Conservation (phyloP, 176 grass and related monocot genomes). For the Oryza nivara region DNA sequence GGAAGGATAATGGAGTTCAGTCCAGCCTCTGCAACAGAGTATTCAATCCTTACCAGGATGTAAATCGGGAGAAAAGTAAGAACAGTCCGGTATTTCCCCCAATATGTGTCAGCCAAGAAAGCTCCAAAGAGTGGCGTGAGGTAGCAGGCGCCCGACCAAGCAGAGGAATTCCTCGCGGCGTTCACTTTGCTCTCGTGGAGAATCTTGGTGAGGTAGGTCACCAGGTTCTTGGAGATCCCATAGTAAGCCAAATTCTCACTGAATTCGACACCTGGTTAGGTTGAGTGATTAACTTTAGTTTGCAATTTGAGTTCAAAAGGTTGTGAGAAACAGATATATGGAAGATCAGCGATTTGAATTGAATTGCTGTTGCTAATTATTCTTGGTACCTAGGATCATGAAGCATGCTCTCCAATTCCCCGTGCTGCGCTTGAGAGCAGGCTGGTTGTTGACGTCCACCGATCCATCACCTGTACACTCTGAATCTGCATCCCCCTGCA, state of each 20-base stretch:
- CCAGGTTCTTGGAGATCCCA: not conserved
- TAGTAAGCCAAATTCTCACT: not conserved
- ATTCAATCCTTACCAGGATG: not conserved
- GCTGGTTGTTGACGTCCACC: constrained; percentile 28
- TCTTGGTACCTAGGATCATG: not conserved
- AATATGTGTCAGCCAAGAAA: not conserved
- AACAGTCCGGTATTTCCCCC: not conserved
- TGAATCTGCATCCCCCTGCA: constrained; percentile 1
- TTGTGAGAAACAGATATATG: no score
- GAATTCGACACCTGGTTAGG: not conserved
- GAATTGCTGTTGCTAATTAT: not conserved
- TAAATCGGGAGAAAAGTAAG: not conserved
- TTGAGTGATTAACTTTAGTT: no score
- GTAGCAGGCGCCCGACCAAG: not conserved
- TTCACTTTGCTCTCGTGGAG: not conserved
- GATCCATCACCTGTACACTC: constrained; percentile 30
- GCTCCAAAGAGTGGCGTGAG: not conserved
- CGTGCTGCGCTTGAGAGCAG: constrained; percentile 25
- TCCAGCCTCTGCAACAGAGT: no score
- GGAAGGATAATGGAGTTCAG: no score
- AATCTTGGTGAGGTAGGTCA: not conserved
- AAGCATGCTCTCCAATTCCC: constrained; percentile 45
- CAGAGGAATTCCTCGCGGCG: not conserved
- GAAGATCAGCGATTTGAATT: not conserved
- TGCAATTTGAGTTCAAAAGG: not conserved